Conservation (phyloP, 1,284 basidiomycete species). For the Ceraceosorus bombacis region DNA sequence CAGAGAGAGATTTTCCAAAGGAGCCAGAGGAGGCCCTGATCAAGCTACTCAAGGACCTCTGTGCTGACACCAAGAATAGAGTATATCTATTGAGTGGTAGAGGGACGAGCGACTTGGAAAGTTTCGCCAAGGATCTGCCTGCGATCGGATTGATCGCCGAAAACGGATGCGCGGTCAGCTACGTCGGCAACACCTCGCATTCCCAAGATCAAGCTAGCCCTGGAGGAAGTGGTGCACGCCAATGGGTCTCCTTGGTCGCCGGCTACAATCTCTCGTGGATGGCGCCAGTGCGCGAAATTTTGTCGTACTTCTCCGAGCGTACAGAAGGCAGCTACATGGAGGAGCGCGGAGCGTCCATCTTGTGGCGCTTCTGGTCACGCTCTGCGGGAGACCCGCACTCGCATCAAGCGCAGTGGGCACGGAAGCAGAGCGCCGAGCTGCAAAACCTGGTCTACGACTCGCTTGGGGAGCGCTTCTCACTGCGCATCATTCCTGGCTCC, state of each 20-base stretch:
- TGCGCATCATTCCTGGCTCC: constrained; percentile 38
- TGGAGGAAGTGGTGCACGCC: constrained; percentile 7
- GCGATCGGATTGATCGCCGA: constrained; percentile 73
- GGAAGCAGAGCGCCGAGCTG: constrained; percentile 75
- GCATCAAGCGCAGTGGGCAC: constrained; percentile 66
- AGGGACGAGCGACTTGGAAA: constrained; percentile 60
- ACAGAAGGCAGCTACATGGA: constrained; percentile 77
- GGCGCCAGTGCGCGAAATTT: constrained; percentile 66
- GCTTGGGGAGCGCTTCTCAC: constrained; percentile 39
- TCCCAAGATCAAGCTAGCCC: background rate
- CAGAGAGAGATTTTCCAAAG: background rate
- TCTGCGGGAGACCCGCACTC: constrained; percentile 52
- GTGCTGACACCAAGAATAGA: constrained; percentile 62
- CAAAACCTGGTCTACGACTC: constrained; percentile 69
- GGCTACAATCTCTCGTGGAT: constrained; percentile 75
- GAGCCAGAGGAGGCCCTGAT: constrained; percentile 49
- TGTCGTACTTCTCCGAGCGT: constrained; percentile 69
- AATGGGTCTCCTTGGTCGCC: constrained; percentile 71
- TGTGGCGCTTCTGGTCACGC: constrained; percentile 71
- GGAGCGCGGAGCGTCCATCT: constrained; percentile 71
- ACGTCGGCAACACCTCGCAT: constrained; percentile 48
- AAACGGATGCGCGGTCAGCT: constrained; percentile 76
- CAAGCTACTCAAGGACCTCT: constrained; percentile 58
- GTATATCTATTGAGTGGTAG: constrained; percentile 76
- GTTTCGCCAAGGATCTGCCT: constrained; percentile 59